A percentile compares a stretch with the other conserved stretches of the same genome.
Evolutionary conservation across 73 alveolate genomes (phyloP).

Genomic region (Paramecium octaurelia): DNA sequence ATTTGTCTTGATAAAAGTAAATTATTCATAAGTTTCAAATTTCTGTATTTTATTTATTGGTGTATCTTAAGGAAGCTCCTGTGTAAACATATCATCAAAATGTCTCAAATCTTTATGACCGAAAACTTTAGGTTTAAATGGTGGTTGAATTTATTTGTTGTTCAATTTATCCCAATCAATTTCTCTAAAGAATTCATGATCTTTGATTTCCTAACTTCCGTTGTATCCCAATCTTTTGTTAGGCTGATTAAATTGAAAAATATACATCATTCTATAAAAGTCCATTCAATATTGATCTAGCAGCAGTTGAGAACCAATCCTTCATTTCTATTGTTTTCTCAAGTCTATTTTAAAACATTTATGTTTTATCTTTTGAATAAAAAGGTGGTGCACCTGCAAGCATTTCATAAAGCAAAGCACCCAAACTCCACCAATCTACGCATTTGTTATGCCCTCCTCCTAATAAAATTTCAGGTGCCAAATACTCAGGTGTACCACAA

Average conservation of each 20-base stretch:
- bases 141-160: conserved; percentile 76
- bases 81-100: conserved; percentile 58
- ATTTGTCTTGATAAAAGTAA: not conserved
- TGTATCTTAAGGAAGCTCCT: conserved; percentile 28
- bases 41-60: not conserved
- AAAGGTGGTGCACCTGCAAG: conserved; percentile 92
- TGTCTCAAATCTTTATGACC: conserved; percentile 58
- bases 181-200: conserved; percentile 69
- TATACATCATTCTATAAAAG: conserved; percentile 60
- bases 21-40: not conserved
- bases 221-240: conserved; percentile 48
- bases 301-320: conserved; percentile 69
- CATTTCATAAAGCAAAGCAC: conserved; percentile 92
- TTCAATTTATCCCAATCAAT: conserved; percentile 76
- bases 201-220: conserved; percentile 64
- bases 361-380: conserved; percentile 69
- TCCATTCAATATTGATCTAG: conserved; percentile 61
- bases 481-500: conserved; percentile 94
- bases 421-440: conserved; percentile 90
- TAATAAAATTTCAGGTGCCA: conserved; percentile 87
- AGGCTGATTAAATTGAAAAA: conserved; percentile 44
- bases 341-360: conserved; percentile 65
- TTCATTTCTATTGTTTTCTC: conserved; percentile 66
- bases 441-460: conserved; percentile 78
- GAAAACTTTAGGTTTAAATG: conserved; percentile 79